These are phyloP conservation scores for Arabidopsis lyrata DNA, from an alignment of 441 rosid species.

Conservation along the genomic window DNA sequence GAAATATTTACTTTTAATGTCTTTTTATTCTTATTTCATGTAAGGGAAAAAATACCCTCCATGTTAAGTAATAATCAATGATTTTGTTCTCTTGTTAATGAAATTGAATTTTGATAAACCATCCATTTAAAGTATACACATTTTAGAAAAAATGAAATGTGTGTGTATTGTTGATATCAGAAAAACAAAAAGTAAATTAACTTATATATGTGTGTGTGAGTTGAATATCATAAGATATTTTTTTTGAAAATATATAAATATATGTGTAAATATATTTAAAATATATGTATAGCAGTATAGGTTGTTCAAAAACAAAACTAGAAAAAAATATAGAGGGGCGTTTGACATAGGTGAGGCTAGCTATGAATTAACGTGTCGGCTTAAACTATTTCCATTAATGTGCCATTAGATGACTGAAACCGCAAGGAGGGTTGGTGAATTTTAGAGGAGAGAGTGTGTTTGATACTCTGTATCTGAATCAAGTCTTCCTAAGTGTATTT, in stretches of 20 bases:
- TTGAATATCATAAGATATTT: no score
- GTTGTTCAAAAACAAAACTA: conserved; percentile 4
- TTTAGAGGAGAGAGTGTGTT: conserved; percentile 21
- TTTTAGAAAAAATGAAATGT: neutral
- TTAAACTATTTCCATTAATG: conserved; percentile 34
- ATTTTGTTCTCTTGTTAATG: neutral
- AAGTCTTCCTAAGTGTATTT: conserved; percentile 12
- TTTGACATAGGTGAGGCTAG: conserved; percentile 7
- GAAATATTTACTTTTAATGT: neutral
- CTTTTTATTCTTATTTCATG: neutral
- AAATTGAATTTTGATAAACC: neutral
- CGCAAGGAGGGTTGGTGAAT: conserved; percentile 41
- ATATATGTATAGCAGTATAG: neutral
- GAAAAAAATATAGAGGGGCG: conserved; percentile 13
- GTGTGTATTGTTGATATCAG: no score
- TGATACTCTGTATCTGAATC: conserved; percentile 44
- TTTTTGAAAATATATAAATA: no score
- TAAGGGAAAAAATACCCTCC: no score
- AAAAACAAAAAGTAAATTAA: no score
- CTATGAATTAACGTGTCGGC: conserved; percentile 19
- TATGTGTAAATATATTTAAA: no score
- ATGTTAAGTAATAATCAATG: no score
- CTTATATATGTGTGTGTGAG: no score
- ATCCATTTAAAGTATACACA: neutral
- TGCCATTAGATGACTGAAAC: conserved; percentile 31